phyloP scores from a whole-genome alignment of 2,329 filamentous ascomycete species.

The Aspergillus tanneri region DNA sequence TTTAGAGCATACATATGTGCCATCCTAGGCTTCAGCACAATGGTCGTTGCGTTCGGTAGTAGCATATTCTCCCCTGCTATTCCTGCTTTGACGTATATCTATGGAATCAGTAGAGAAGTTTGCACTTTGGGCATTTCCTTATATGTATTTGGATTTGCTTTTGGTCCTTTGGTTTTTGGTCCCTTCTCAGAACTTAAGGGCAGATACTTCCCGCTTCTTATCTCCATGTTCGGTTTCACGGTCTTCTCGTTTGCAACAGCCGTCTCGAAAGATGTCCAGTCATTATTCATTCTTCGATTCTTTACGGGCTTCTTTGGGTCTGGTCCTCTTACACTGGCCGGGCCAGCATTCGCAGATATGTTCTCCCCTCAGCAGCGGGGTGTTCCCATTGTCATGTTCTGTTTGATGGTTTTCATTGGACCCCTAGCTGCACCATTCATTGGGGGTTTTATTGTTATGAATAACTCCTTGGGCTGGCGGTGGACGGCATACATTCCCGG shows the following conservation, averaged over 20 bases:
- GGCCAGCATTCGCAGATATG: slow-evolving; percentile 36
- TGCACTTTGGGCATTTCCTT: slow-evolving; percentile 15
- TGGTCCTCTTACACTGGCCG: slow-evolving; percentile 39
- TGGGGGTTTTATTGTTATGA: slow-evolving; percentile 36
- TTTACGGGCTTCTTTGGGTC: slow-evolving; percentile 45
- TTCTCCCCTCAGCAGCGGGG: slow-evolving; percentile 8
- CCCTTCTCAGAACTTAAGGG: slow-evolving; percentile 36
- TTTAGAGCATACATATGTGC: slow-evolving; percentile 13
- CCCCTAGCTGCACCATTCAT: slow-evolving; percentile 42
- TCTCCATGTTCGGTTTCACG: slow-evolving; percentile 39
- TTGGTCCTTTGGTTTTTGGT: slow-evolving; percentile 26
- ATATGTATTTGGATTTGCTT: slow-evolving; percentile 22
- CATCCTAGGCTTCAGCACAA: slow-evolving; percentile 18
- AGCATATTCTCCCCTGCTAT: slow-evolving; percentile 23
- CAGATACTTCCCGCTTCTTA: slow-evolving; percentile 41
- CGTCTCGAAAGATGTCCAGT: slow-evolving; percentile 35
- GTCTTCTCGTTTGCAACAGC: slow-evolving; percentile 47
- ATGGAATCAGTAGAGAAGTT: slow-evolving; percentile 17
- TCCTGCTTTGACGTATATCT: slow-evolving; percentile 10
- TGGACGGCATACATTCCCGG: slow-evolving; percentile 44
- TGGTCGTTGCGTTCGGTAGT: slow-evolving; percentile 23
- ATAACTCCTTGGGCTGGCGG: slow-evolving; percentile 38
- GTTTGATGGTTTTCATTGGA: slow-evolving; percentile 39
- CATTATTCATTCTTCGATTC: slow-evolving; percentile 41
- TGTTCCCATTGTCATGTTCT: slow-evolving; percentile 37